These are phyloP conservation scores for Aspergillus cavernicola DNA, from an alignment of 495 filamentous ascomycete genomes.

Conservation along the genomic window DNA sequence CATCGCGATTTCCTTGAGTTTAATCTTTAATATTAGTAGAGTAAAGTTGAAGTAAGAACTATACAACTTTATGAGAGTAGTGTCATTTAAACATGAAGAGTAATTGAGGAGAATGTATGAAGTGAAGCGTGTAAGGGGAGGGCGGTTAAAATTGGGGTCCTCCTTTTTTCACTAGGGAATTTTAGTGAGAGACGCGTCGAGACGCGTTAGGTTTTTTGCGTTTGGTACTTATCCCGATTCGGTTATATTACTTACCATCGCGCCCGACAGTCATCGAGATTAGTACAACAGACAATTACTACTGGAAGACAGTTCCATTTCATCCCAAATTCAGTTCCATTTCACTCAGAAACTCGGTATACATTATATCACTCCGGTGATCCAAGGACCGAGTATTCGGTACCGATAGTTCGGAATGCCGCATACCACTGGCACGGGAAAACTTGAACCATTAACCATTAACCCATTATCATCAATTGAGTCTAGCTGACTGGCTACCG, in stretches of 20 bases:
- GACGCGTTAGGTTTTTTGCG: constrained; percentile 6
- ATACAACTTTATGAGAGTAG: constrained; percentile 23
- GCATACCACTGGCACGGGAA: no score
- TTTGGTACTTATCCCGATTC: constrained; percentile 6
- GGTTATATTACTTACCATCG: constrained; percentile 11
- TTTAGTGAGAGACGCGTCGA: constrained; percentile 9
- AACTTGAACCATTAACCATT: no score
- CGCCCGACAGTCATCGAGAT: no score
- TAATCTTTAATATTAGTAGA: constrained; percentile 3
- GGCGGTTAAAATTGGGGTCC: not conserved
- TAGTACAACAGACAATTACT: no score
- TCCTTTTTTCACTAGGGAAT: constrained; percentile 3
- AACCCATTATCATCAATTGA: no score
- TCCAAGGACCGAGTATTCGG: not conserved
- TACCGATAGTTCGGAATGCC: no score
- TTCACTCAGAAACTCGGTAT: no score
- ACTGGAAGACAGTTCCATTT: no score
- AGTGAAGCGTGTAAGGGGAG: not conserved
- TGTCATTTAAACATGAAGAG: constrained; percentile 10
- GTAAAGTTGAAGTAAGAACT: constrained; percentile 14
- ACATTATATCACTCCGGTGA: not conserved
- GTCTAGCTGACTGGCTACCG: no score
- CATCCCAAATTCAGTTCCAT: no score
- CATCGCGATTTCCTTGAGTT: constrained; percentile 31
- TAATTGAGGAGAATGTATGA: not conserved